Evolutionary conservation across 768 basidiomycete species (phyloP).

Genomic region (Mycena galopus): DNA sequence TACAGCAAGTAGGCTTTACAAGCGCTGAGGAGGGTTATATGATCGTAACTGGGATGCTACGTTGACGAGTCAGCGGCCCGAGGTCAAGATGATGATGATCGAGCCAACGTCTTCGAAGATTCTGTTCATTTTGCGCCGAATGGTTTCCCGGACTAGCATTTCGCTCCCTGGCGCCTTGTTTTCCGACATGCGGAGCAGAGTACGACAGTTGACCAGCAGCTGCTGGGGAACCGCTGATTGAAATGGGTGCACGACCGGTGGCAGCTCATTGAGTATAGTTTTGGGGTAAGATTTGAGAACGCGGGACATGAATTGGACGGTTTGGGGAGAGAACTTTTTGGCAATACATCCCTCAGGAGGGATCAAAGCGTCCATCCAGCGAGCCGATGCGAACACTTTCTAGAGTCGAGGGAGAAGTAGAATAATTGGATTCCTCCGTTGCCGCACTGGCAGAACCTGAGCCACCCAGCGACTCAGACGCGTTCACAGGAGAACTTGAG

Average conservation of each 20-base stretch:
- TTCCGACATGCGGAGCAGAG: constrained; percentile 32
- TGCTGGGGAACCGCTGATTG: neutral
- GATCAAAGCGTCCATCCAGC: constrained; percentile 29
- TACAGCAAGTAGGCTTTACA: constrained; percentile 31
- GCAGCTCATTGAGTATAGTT: constrained; percentile 15
- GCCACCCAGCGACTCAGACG: neutral
- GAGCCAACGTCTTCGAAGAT: constrained; percentile 13
- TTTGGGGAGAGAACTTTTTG: neutral
- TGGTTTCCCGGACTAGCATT: constrained; percentile 13
- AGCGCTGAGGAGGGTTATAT: constrained; percentile 22
- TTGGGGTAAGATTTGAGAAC: constrained; percentile 27
- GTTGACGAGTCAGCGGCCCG: neutral
- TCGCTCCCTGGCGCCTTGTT: constrained; percentile 25
- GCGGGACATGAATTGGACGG: constrained; percentile 18
- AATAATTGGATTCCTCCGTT: neutral
- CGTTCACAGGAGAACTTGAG: neutral
- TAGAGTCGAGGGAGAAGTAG: neutral
- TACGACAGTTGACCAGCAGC: constrained; percentile 29
- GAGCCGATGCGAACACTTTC: constrained; percentile 25
- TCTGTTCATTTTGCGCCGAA: constrained; percentile 20
- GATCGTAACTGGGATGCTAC: constrained; percentile 27
- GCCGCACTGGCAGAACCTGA: neutral
- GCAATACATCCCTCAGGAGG: constrained; percentile 5
- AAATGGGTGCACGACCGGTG: constrained; percentile 23
- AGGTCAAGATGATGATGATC: neutral